phyloP scores from a whole-genome alignment of 768 basidiomycete species.

The Trichaptum fuscoviolaceum region DNA sequence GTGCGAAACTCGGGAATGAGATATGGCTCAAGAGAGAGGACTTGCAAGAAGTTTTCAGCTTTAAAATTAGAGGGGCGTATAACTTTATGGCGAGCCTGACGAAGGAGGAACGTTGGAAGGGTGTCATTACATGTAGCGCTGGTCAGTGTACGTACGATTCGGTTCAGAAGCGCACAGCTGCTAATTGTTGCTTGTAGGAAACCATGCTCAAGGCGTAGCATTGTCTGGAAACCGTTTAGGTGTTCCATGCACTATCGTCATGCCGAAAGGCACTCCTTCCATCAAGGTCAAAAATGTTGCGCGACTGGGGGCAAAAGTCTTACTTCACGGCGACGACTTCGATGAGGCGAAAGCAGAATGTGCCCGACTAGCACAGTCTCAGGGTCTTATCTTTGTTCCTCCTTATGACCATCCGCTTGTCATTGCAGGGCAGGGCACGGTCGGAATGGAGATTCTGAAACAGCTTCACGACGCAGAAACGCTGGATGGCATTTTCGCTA shows the following conservation, averaged over 20 bases:
- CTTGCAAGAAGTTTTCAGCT: constrained; percentile 95
- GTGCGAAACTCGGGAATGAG: constrained; percentile 82
- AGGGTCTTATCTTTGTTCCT: constrained; percentile 86
- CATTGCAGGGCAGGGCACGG: constrained; percentile 95
- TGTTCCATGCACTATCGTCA: constrained; percentile 97
- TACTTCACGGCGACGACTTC: constrained; percentile 88
- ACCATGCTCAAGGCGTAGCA: constrained; percentile 98
- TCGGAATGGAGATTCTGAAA: constrained; percentile 92
- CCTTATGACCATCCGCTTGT: constrained; percentile 97
- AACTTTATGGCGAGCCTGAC: constrained; percentile 93
- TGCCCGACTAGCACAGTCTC: constrained; percentile 67
- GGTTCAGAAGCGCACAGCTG: constrained; percentile 2
- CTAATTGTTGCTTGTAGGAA: constrained; percentile 49
- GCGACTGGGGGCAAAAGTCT: constrained; percentile 92
- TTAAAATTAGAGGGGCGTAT: constrained; percentile 98
- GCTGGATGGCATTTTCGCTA: constrained; percentile 81
- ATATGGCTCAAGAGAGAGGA: constrained; percentile 98
- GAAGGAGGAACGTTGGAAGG: constrained; percentile 92
- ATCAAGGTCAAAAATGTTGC: constrained; percentile 96
- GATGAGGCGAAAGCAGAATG: constrained; percentile 97
- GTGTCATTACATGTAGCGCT: constrained; percentile 96
- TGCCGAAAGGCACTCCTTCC: constrained; percentile 90
- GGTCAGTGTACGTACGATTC: constrained; percentile 68
- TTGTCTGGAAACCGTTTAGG: constrained; percentile 83
- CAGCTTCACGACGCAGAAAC: constrained; percentile 72